A percentile compares a stretch with the other conserved stretches of the same genome.
These are phyloP conservation scores for Garcileccinum viscosum DNA, from an alignment of 1,284 basidiomycete species.

Conservation along the genomic window DNA sequence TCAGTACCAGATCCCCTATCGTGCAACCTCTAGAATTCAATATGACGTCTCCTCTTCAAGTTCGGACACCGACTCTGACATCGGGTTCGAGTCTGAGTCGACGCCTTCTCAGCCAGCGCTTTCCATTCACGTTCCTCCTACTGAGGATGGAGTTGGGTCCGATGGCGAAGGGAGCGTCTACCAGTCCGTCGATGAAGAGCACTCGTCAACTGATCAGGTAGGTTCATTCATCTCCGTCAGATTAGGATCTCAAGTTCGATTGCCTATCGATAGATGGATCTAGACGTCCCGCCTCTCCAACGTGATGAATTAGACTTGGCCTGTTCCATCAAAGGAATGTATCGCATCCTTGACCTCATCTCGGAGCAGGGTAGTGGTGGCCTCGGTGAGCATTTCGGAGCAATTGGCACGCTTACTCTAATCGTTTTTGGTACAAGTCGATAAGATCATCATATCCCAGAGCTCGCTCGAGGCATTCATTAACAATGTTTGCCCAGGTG, in stretches of 20 bases:
- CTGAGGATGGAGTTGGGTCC: not conserved
- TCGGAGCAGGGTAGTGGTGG: constrained; percentile 57
- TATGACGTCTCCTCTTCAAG: constrained; percentile 11
- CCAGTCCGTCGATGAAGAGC: constrained; percentile 23
- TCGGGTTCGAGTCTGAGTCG: constrained; percentile 9
- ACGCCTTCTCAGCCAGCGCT: constrained; percentile 6
- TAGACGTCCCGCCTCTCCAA: constrained; percentile 14
- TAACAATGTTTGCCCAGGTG: constrained; percentile 50
- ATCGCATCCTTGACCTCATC: constrained; percentile 59
- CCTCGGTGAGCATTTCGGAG: constrained; percentile 43
- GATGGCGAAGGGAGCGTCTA: constrained; percentile 26
- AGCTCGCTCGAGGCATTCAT: constrained; percentile 50
- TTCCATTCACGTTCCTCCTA: not conserved
- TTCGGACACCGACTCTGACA: constrained; percentile 10
- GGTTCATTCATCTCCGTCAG: constrained; percentile 1
- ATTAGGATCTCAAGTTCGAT: not conserved
- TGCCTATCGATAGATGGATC: constrained; percentile 27
- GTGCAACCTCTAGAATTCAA: not conserved
- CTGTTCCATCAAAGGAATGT: constrained; percentile 47
- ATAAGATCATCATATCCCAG: constrained; percentile 64
- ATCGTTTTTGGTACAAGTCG: constrained; percentile 42
- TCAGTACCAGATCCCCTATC: not conserved
- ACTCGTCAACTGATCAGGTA: constrained; percentile 15
- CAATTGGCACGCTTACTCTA: not conserved
- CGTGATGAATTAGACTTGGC: constrained; percentile 35